Percentiles rank a stretch among this genome's conserved stretches.
These are phyloP conservation scores for Basidioascus undulatus DNA, from an alignment of 768 basidiomycete species.

Conservation along the genomic window DNA sequence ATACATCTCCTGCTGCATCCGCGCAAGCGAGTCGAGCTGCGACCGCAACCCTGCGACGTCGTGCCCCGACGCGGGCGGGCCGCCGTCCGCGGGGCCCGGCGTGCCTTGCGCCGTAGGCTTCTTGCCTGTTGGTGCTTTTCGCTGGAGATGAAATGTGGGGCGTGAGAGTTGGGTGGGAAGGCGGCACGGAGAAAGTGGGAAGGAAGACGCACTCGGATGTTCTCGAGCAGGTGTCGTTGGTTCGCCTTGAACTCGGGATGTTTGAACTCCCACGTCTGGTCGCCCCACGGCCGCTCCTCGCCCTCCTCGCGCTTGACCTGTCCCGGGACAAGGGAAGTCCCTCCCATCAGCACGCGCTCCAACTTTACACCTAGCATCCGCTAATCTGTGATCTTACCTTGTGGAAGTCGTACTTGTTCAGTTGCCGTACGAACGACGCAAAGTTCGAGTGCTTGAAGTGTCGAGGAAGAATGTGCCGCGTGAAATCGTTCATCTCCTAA, in stretches of 20 bases:
- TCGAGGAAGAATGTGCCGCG: conserved; percentile 60
- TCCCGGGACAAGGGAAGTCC: conserved; percentile 13
- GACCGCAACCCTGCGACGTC: conserved; percentile 19
- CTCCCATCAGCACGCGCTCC: too few relatives aligned
- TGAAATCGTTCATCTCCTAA: conserved; percentile 86
- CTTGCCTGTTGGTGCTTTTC: conserved; percentile 7
- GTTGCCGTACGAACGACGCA: conserved; percentile 69
- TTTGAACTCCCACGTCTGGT: conserved; percentile 22
- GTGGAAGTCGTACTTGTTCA: conserved; percentile 94
- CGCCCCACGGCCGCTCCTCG: conserved; percentile 16
- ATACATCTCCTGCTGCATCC: conserved; percentile 29
- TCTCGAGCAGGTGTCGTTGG: conserved; percentile 32
- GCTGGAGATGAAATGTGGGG: background rate
- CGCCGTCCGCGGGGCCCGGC: background rate
- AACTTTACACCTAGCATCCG: background rate
- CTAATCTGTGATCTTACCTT: conserved; percentile 27
- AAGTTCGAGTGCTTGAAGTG: conserved; percentile 94
- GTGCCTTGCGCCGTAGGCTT: conserved; percentile 3
- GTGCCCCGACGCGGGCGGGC: too few relatives aligned
- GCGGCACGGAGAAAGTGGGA: background rate
- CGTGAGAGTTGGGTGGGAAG: background rate
- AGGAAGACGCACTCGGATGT: conserved; percentile 20
- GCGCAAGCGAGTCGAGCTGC: conserved; percentile 27
- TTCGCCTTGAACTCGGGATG: conserved; percentile 31
- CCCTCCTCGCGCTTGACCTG: conserved; percentile 64